Percentiles rank a stretch among this genome's conserved stretches.
Conservation (phyloP, 2,329 filamentous ascomycete genomes). For the Ceratocystis albifundus region DNA sequence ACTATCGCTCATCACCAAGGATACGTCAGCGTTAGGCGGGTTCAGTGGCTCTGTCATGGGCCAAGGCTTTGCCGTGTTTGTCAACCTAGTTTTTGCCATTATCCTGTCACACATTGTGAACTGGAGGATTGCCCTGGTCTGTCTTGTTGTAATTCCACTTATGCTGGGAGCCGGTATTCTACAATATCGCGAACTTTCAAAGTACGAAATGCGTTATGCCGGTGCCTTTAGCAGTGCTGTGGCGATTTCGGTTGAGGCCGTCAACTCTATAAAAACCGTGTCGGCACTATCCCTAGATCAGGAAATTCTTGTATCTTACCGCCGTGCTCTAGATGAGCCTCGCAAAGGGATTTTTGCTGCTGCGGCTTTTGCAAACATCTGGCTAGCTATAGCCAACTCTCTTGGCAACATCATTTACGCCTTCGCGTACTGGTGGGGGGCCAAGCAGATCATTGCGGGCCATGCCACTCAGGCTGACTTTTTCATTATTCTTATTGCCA, state of each 20-base stretch:
- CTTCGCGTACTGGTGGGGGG: slow-evolving; percentile 71
- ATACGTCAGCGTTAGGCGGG: slow-evolving; percentile 54
- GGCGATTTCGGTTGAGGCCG: slow-evolving; percentile 54
- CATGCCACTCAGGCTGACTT: slow-evolving; percentile 56
- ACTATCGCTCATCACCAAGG: slow-evolving; percentile 56
- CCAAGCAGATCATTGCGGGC: slow-evolving; percentile 55
- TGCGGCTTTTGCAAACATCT: slow-evolving; percentile 44
- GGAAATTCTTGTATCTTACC: slow-evolving; percentile 43
- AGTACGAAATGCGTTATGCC: slow-evolving; percentile 52
- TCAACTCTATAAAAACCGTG: slow-evolving; percentile 53
- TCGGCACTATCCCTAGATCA: slow-evolving; percentile 44
- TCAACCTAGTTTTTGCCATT: slow-evolving; percentile 58
- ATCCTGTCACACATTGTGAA: slow-evolving; percentile 58
- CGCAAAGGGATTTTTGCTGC: slow-evolving; percentile 44
- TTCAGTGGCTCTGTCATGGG: slow-evolving; percentile 61
- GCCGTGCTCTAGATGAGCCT: slow-evolving; percentile 38
- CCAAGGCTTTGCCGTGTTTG: slow-evolving; percentile 53
- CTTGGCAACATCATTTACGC: slow-evolving; percentile 59
- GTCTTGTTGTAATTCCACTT: slow-evolving; percentile 55
- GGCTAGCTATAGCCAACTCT: slow-evolving; percentile 49
- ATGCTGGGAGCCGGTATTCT: slow-evolving; percentile 58
- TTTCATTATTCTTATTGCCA: slow-evolving; percentile 59
- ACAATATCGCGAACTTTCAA: slow-evolving; percentile 51
- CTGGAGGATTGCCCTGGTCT: slow-evolving; percentile 66
- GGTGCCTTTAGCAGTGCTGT: slow-evolving; percentile 53